These are phyloP conservation scores for Saturnispora serradocipensis DNA, from an alignment of 805 yeast species.

Conservation along the genomic window DNA sequence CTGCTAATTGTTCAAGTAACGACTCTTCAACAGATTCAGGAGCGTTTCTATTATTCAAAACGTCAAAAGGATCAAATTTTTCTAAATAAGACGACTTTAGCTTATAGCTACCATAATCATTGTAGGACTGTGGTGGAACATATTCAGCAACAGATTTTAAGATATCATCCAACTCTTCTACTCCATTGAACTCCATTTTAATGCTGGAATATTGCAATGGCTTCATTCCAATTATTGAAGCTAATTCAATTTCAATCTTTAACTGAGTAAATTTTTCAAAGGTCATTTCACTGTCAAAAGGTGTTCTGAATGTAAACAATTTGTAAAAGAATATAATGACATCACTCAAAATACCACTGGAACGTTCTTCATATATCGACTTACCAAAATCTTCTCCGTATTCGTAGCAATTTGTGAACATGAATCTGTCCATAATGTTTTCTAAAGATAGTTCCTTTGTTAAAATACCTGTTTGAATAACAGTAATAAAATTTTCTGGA, in stretches of 20 bases:
- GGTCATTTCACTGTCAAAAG: conserved; percentile 19
- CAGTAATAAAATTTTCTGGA: conserved; percentile 34
- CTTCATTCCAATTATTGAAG: conserved; percentile 40
- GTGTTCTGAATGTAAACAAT: conserved; percentile 28
- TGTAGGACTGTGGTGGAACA: conserved; percentile 56
- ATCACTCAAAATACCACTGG: conserved; percentile 34
- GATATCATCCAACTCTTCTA: conserved; percentile 35
- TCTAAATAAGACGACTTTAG: conserved; percentile 39
- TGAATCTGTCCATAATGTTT: conserved; percentile 48
- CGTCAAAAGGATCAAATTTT: conserved; percentile 49
- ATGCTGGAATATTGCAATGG: conserved; percentile 49
- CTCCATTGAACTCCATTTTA: conserved; percentile 20
- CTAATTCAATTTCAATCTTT: conserved; percentile 32
- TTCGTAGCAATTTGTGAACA: conserved; percentile 27
- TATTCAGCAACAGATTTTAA: conserved; percentile 53
- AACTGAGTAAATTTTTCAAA: conserved; percentile 13
- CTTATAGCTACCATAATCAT: conserved; percentile 59
- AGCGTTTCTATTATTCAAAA: conserved; percentile 38
- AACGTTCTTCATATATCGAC: conserved; percentile 41
- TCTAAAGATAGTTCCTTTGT: conserved; percentile 28
- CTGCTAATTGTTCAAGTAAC: conserved; percentile 36
- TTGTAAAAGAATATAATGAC: conserved; percentile 37
- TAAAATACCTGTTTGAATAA: conserved; percentile 36
- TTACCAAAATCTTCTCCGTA: conserved; percentile 18
- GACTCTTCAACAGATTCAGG: conserved; percentile 43